Evolutionary conservation across 1,284 basidiomycete genomes (phyloP), one percentile per base, ranked within the genome.

Genomic region (Leccinum fallax): DNA sequence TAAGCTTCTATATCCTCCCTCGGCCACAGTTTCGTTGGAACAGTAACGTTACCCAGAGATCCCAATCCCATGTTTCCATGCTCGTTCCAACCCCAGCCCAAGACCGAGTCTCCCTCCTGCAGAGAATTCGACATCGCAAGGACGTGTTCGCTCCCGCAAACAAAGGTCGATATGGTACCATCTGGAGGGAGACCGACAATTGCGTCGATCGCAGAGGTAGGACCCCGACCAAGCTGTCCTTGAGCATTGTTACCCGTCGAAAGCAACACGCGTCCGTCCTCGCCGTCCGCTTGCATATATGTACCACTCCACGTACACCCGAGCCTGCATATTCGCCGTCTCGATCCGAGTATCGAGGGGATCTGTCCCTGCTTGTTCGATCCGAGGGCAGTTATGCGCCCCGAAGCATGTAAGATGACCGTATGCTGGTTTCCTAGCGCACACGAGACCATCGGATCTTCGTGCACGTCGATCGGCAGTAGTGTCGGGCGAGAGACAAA

Each of bases 81-180:
- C 74, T 97, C 95, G 74, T 97, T 97, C 95, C 95, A 97, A 0
- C 95, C 95, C 89, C 94, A 96, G 0, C 85, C 89, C 83, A 85
- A 91, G 1, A 95, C 83, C 63, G 85, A 59, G 21, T 55, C 52
- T 11, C 58, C 38, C n/a, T 63, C 63, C 5, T 62, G 63, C 9
- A 53, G 49, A 26, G 64, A 21, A 32, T 46, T 48, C 9, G 63
- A 53, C 46, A 66, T 61, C 11, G 79, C 60, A 15, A 96, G 76
- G 4, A 93, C 81, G 74, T 97, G 94, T 72, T 97, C 94, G 67
- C 91, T 92, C 6, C 94, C 94, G 61, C 90, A 90, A 1, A 77
- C 79, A 16, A 76, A 59, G n/a, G 21, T 36, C 10, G 61, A 30
- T 75, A 80, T 19, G 75, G 61, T 24, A 58, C 61, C 40, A 15